Evolutionary conservation across 768 basidiomycete genomes (phyloP).

Genomic region (Lepiota brunneoincarnata): DNA sequence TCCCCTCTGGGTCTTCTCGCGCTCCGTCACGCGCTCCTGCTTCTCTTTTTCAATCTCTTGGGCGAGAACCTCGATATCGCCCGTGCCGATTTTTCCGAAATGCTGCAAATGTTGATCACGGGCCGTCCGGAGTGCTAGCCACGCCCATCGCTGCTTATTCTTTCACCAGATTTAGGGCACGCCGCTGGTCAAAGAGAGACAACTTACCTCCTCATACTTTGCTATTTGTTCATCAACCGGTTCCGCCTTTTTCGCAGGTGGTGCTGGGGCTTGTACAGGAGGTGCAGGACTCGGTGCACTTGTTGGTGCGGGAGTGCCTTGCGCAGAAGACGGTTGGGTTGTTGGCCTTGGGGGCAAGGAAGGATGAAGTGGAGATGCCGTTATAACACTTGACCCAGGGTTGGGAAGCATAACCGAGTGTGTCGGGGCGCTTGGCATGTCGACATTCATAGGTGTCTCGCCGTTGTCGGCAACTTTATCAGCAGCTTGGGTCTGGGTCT

Average conservation of each 20-base stretch:
- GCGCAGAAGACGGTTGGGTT: slow-evolving; percentile 26
- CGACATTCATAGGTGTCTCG: slow-evolving; percentile 16
- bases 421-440: slow-evolving; percentile 13
- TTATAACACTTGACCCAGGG: slow-evolving; percentile 24
- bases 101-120: slow-evolving; percentile 72
- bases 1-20: slow-evolving; percentile 33
- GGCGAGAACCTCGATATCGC: slow-evolving; percentile 58
- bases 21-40: slow-evolving; percentile 20
- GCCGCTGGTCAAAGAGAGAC: slow-evolving; percentile 4
- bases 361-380: slow-evolving; percentile 54
- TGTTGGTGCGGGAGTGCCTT: slow-evolving; percentile 23
- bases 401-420: slow-evolving; percentile 23
- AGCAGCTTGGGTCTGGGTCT: slow-evolving; percentile 25
- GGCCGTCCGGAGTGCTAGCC: slow-evolving; percentile 77
- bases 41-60: slow-evolving; percentile 51
- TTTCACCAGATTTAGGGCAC: slow-evolving; percentile 25
- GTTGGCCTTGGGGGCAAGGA: slow-evolving; percentile 71
- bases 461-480: slow-evolving; percentile 1
- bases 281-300: slow-evolving; percentile 28
- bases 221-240: slow-evolving; percentile 48
- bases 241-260: slow-evolving; percentile 17
- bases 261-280: slow-evolving; percentile 22
- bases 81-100: slow-evolving; percentile 81
- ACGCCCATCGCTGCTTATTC: slow-evolving; percentile 77
- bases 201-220: slow-evolving; percentile 60